These are phyloP conservation scores for Tuctoria greenei DNA, from an alignment of 176 grass and related monocot species.

Conservation along the genomic window DNA sequence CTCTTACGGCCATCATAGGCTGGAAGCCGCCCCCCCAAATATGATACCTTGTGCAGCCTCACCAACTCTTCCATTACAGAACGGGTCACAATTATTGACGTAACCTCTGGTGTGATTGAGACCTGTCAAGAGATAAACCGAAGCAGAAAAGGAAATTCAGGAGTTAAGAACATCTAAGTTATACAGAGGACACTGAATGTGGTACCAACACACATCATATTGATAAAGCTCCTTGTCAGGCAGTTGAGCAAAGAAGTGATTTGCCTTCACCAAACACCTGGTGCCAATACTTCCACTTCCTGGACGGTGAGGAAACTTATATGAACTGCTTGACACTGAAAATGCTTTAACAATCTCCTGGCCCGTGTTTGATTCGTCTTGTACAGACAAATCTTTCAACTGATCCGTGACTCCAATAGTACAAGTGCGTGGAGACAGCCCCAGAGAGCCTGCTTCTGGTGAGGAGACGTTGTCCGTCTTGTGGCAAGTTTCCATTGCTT, in stretches of 20 bases:
- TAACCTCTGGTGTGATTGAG: conserved; percentile 62
- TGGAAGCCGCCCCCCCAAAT: conserved; percentile 79
- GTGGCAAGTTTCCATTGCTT: conserved; percentile 74
- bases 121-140: conserved; percentile 44
- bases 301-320: conserved; percentile 70
- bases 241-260: conserved; percentile 88
- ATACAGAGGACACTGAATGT: neutral
- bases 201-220: conserved; percentile 67
- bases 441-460: conserved; percentile 29
- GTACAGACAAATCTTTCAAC: conserved; percentile 49
- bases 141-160: neutral
- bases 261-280: conserved; percentile 80
- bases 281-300: conserved; percentile 70
- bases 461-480: conserved; percentile 36
- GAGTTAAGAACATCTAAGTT: neutral
- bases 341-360: conserved; percentile 37
- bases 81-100: conserved; percentile 55
- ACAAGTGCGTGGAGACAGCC: conserved; percentile 20
- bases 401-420: conserved; percentile 29
- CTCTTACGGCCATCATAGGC: conserved; percentile 93
- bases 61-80: conserved; percentile 75
- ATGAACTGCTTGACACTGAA: conserved; percentile 44
- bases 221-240: conserved; percentile 91
- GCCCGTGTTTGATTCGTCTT: conserved; percentile 34
- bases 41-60: conserved; percentile 54